Evolutionary conservation across 2,329 filamentous ascomycete genomes (phyloP), one percentile per base, ranked within the genome.

Genomic region (Pseudomassariella vexata): DNA sequence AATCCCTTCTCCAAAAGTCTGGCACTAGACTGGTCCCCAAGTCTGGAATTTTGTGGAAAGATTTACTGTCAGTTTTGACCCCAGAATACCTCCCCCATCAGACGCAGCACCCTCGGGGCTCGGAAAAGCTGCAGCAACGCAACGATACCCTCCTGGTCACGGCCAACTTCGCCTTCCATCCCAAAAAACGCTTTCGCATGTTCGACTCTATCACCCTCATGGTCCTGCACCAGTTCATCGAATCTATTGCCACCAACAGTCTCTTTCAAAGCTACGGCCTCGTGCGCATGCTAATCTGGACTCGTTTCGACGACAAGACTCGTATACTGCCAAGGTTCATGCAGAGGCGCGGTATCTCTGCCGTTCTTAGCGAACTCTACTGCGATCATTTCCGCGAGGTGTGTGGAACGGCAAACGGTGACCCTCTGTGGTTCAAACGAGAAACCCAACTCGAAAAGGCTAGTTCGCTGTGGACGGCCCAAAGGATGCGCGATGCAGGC

Each of bases 221-320:
- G 35, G 57, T 84, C 2, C 50, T 81, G 2, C 70, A 76, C 48
- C 77, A 84, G 49, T 70, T 85, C 36, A 63, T 80, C 44, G 62
- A 58, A 25, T 66, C 71, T 30, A 73, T 84, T 34, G 68, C 76
- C 39, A 61, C 66, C 3, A 66, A 76, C 30, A 57, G 65, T 0
- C 64, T 82, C 0, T 75, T 94, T 45, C 82, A 95, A 46, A 65
- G 67, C 18, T 89, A 87, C 51, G 90, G 90, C 3, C 71, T 80
- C 12, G 79, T 94, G 3, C 78, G 88, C 29, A 81, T 90, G 65
- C 68, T 96, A 1, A 52, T 89, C 23, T 89, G 88, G 79, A 49
- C 79, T 4, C 68, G 73, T 2, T 65, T 79, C 25, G 63, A 72
- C 0, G 81, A 86, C 35, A 76, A 76, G 41, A 47, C 57, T 6